These are phyloP conservation scores for Plasmodium gonderi DNA, from an alignment of 169 alveolate species.

Conservation along the genomic window DNA sequence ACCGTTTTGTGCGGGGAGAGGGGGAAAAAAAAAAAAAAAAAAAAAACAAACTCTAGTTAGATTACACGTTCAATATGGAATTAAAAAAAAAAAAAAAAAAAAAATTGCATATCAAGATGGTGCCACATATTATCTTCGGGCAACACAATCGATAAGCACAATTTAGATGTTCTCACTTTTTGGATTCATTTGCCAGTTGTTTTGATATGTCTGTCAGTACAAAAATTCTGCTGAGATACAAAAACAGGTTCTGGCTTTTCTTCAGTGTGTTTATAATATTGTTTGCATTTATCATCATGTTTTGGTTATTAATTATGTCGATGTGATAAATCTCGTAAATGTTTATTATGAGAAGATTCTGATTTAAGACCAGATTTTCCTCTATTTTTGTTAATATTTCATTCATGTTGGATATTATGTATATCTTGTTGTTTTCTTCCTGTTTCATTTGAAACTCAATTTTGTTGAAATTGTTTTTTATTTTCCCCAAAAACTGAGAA, in stretches of 20 bases:
- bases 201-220: constrained; percentile 65
- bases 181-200: constrained; percentile 53
- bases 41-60: background rate
- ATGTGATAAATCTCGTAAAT: constrained; percentile 65
- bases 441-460: constrained; percentile 72
- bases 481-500: constrained; percentile 28
- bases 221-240: constrained; percentile 60
- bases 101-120: background rate
- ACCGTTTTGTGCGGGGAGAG: background rate
- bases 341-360: constrained; percentile 49
- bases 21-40: background rate
- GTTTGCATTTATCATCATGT: constrained; percentile 72
- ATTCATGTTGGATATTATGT: constrained; percentile 58
- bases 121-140: too few relatives aligned
- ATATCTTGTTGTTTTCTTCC: constrained; percentile 62
- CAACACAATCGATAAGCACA: background rate
- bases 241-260: constrained; percentile 64
- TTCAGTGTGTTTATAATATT: constrained; percentile 34
- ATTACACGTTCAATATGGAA: background rate
- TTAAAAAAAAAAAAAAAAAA: background rate
- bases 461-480: constrained; percentile 66
- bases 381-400: constrained; percentile 66
- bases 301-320: constrained; percentile 69
- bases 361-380: constrained; percentile 67
- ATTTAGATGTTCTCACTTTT: constrained; percentile 30